Base-by-base conservation (phyloP, 305 asterid genomes). In the Rubia peregrina region DNA sequence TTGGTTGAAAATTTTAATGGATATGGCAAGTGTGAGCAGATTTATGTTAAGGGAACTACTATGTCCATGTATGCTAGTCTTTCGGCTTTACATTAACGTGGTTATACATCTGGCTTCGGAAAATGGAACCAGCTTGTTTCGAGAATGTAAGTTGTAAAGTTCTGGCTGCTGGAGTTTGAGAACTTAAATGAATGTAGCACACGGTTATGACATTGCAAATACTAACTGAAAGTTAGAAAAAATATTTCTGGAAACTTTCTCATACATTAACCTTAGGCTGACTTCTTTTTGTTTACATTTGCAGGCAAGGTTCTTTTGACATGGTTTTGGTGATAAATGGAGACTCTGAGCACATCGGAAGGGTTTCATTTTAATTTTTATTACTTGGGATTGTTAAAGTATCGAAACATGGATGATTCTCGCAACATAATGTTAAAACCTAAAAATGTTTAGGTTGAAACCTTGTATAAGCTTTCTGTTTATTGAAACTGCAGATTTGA, bases 371-470 rank as follows among this genome's bases (percentile, higher is more conserved):
- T 16, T 41, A 33, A 8, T 65, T 36, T 43, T 9, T 0, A 59
- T 49, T 66, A 38, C 59, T 61, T 9, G 16, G 73, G 51, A 66
- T 70, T 60, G 63, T 65, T 24, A 7, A 33, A 48, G 17, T 55
- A 67, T 60, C 14, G 24, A 56, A 60, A 46, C 8, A 65, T 10
- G 51, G 64, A 13, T 75, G 67, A 49, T 70, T 75, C 38, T 21
- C 41, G 33, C 72, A 19, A 33, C 73, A 76, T 72, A 67, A 72
- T 67, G 73, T 64, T 48, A 69, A 17, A 51, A 42, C 57, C 65
- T 19, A 30, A 49, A 67, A 48, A n/a, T 72, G 26, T 72, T 71
- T 67, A 5, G 73, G 73, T 44, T 16, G 42, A 44, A 56, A 16
- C 40, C 61, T 21, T 38, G 36, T 42, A 49, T 2, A 3, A 1